Percentiles rank a stretch among this genome's conserved stretches.
Conservation (phyloP, 257 asterid species). For the Solanum pinnatisectum region DNA sequence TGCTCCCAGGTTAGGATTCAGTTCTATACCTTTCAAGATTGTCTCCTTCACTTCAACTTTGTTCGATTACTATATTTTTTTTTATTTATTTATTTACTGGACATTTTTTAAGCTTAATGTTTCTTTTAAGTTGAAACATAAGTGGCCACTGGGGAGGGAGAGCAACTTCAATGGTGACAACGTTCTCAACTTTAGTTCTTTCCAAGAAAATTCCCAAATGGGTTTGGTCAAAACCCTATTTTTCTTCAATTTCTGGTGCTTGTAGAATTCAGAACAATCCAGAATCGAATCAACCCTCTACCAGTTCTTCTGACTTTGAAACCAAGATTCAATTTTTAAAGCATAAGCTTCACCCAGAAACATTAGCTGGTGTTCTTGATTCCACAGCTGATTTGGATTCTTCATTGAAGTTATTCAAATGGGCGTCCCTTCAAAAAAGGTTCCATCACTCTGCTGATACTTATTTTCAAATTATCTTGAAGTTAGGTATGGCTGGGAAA, state of each 20-base stretch:
- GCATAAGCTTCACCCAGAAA: constrained; percentile 50
- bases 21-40: background rate
- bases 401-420: constrained; percentile 56
- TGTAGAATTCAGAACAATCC: constrained; percentile 14
- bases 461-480: constrained; percentile 52
- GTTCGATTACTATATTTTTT: background rate
- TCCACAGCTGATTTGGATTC: constrained; percentile 60
- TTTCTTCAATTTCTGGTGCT: constrained; percentile 57
- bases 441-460: constrained; percentile 55
- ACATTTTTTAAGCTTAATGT: background rate
- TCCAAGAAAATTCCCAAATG: constrained; percentile 33
- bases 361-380: constrained; percentile 36
- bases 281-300: constrained; percentile 29
- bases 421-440: constrained; percentile 65
- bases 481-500: constrained; percentile 69
- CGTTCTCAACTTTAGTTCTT: constrained; percentile 30
- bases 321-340: constrained; percentile 40
- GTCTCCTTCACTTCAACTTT: background rate
- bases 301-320: constrained; percentile 35
- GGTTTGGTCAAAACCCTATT: constrained; percentile 21
- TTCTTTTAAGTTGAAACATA: background rate
- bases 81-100: no score
- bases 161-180: constrained; percentile 45
- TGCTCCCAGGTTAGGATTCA: background rate
- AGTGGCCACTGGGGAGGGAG: background rate